Evolutionary conservation across 805 yeast species (phyloP), one percentile per base, ranked within the genome.

Genomic region (Pichia manshurica): DNA sequence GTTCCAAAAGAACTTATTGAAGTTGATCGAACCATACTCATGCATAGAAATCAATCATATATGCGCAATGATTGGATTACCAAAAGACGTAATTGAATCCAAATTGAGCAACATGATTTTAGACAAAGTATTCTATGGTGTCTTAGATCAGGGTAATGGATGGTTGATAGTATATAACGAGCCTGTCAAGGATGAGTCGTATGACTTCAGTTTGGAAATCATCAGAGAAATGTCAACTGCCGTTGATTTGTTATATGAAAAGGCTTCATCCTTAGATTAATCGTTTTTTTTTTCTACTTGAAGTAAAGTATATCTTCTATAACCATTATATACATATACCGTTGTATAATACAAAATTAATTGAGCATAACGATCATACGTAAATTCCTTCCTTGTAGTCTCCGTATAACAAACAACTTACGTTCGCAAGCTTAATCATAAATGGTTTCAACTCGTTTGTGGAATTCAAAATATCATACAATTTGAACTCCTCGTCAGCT

Each of bases 131-230:
- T 88, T 93, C 58, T 85, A 82, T 62, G 99, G 99, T 42, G 98
- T 93, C 33, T 74, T 93, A 56, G 99, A 93, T 66, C 99, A 93
- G 71, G 98, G 98, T 41, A 90, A 90, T 64, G 99, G 99, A 8
- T 93, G 97, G 96, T 75, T 93, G 58, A 82, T 88, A 55, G 79
- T 93, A 49, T 93, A 87, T 61, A 95, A 88, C 50, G 86, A 89
- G 63, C 96, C 96, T 37, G 81, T 79, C 60, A 80, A 81, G 52
- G 98, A 93, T 66, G 86, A 86, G 35, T 82, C 95, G 44, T 93
- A 91, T 62, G 93, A 84, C 53, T 81, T 91, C 46, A 84, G 95
- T 39, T 77, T 91, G 56, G 93, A 87, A 49, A 79, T 95, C 56
- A 81, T 95, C 43, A 86, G 85, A 63, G 85, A 87, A 62, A 81